These are phyloP conservation scores for Notholithocarpus densiflorus DNA, from an alignment of 306 rosid genomes.

Conservation along the genomic window DNA sequence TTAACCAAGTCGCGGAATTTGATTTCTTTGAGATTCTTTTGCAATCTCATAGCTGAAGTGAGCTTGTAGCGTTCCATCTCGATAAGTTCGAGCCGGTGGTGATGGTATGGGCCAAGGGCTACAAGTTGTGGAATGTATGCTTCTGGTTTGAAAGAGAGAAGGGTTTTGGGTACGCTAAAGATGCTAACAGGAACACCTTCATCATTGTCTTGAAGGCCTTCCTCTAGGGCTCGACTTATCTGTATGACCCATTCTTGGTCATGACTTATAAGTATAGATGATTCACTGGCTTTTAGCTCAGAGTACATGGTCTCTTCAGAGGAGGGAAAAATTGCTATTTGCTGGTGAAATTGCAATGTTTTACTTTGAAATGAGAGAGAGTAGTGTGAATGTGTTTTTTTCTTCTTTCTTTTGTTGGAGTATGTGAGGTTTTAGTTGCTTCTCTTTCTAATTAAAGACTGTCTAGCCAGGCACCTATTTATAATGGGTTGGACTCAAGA, in stretches of 20 bases:
- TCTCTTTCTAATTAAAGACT: background rate
- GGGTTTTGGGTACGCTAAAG: conserved; percentile 15
- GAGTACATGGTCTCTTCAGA: background rate
- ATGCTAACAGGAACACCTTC: background rate
- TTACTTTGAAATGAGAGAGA: background rate
- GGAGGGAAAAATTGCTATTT: too few species aligned
- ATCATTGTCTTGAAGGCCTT: background rate
- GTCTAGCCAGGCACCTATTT: background rate
- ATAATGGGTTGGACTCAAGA: background rate
- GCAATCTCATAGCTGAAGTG: background rate
- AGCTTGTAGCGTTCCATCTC: conserved; percentile 18
- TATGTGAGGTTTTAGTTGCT: background rate
- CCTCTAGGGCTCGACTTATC: conserved; percentile 2
- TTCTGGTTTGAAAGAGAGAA: background rate
- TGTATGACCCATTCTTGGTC: conserved; percentile 16
- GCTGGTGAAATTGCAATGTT: too few species aligned
- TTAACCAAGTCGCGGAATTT: conserved; percentile 3
- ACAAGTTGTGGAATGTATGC: conserved; percentile 3
- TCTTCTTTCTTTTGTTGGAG: background rate
- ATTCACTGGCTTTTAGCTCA: background rate
- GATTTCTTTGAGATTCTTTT: background rate
- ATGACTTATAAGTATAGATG: background rate
- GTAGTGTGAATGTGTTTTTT: background rate
- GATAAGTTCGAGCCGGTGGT: conserved; percentile 2
- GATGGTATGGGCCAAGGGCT: conserved; percentile 18